Conservation (phyloP, 768 basidiomycete genomes). For the Chlorophyllum brunneum region DNA sequence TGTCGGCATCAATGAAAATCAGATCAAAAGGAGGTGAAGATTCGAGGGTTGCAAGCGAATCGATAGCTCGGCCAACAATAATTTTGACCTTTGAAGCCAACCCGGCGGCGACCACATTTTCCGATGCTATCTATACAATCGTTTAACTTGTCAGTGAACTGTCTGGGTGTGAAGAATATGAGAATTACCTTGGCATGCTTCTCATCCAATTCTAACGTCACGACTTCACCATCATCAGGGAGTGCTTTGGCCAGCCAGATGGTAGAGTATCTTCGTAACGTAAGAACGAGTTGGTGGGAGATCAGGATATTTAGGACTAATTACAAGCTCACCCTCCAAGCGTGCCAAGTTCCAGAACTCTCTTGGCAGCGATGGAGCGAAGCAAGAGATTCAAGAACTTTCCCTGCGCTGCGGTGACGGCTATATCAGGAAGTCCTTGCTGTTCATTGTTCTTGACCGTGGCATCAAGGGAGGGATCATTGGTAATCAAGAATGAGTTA, state of each 20-base stretch:
- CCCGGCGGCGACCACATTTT: conserved; percentile 54
- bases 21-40: conserved; percentile 56
- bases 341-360: conserved; percentile 63
- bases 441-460: conserved; percentile 35
- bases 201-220: conserved; percentile 44
- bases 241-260: conserved; percentile 42
- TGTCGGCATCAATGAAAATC: conserved; percentile 73
- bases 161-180: background rate
- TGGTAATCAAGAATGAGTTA: conserved; percentile 46
- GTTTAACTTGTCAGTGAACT: background rate
- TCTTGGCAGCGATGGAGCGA: conserved; percentile 47
- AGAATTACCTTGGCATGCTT: conserved; percentile 40
- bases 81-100: conserved; percentile 45
- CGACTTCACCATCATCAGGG: conserved; percentile 46
- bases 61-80: conserved; percentile 47
- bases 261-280: conserved; percentile 33
- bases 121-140: conserved; percentile 44
- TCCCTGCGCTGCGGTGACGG: conserved; percentile 51
- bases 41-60: conserved; percentile 44
- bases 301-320: background rate
- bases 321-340: conserved; percentile 48
- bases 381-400: conserved; percentile 54
- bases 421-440: conserved; percentile 48
- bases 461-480: conserved; percentile 40
- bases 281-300: too few species aligned